phyloP scores from a whole-genome alignment of 2,329 filamentous ascomycete genomes.

The Dichotomopilus funicola region DNA sequence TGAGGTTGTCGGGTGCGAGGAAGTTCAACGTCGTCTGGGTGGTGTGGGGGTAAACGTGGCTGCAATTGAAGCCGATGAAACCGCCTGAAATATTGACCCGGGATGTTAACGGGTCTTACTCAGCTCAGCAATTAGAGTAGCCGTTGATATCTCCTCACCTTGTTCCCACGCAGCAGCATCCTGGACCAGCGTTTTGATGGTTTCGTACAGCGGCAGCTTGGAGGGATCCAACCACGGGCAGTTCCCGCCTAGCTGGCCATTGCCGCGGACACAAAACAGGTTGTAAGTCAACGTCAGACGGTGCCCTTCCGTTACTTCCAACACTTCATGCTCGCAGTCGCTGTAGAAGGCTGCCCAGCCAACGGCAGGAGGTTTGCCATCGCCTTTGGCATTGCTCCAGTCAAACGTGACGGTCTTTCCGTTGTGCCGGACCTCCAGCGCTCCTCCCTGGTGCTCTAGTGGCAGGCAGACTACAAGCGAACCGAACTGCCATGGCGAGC shows the following conservation, averaged over 20 bases:
- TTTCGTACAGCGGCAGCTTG: constrained; percentile 32
- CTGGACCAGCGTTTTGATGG: constrained; percentile 32
- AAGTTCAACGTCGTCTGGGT: constrained; percentile 17
- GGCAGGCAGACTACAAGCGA: constrained; percentile 48
- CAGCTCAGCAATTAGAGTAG: background rate
- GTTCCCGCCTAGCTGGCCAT: constrained; percentile 22
- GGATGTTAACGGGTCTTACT: background rate
- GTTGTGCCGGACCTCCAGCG: constrained; percentile 37
- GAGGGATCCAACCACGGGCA: constrained; percentile 27
- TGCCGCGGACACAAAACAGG: constrained; percentile 37
- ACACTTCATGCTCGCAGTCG: constrained; percentile 47
- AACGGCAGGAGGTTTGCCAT: constrained; percentile 16
- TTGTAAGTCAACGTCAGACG: constrained; percentile 56
- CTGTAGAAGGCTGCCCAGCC: constrained; percentile 48
- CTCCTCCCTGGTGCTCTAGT: constrained; percentile 33
- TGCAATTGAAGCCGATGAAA: constrained; percentile 38
- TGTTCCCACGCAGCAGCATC: constrained; percentile 25
- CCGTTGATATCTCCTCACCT: background rate
- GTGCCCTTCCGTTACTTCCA: constrained; percentile 44
- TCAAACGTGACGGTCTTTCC: constrained; percentile 33
- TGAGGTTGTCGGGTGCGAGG: constrained; percentile 34
- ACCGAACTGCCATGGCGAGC: constrained; percentile 42
- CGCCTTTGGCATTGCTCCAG: constrained; percentile 29
- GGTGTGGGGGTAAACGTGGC: constrained; percentile 42
- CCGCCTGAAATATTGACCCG: constrained; percentile 30